Evolutionary conservation across 164 flowering plant species (phyloP), one percentile per base, ranked within the genome.

Genomic region (Buxus sempervirens): DNA sequence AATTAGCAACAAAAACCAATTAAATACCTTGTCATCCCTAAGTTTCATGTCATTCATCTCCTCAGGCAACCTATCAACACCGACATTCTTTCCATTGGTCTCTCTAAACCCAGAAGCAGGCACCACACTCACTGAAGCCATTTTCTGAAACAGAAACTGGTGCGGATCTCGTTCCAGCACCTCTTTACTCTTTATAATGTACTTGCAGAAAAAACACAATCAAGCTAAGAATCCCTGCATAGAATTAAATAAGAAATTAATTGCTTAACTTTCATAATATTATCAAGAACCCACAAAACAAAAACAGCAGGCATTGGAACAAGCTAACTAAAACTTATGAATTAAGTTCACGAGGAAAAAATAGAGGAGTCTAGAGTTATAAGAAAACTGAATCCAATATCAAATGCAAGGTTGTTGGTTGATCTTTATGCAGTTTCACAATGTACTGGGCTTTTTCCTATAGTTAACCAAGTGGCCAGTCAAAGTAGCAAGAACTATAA

Each of bases 31-130:
- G 38, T 86, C 93, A 74, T 90, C 93, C 76, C 82, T 83, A 62
- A 90, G 81, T 74, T 82, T 90, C 93, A 90, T 88, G 69, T 84
- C 90, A 74, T 84, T 90, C 89, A 90, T 85, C 70, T 87, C 91
- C 21, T 82, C 91, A 18, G 91, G 94, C 64, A 90, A 77, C 66
- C 68, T 83, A 75, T 88, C 93, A 64, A 83, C 82, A 58, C 75
- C 86, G 57, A 62, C 76, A 32, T 77, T 57, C 38, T 78, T 85
- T 41, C 85, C 84, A 71, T 72, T 60, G 12, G 79, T 65, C 59
- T 83, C 87, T 75, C 89, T 72, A 41, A 84, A 55, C 58, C 83
- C 84, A 56, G 85, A 74, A 69, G 82, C 60, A 66, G 83, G 83
- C 27, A 70, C 82, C 0, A 83, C 70, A 22, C 84, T 69, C 23